A percentile compares a stretch with the other conserved stretches of the same genome.
Conservation (phyloP, 495 filamentous ascomycete genomes). For the Penicillium flavigenum region DNA sequence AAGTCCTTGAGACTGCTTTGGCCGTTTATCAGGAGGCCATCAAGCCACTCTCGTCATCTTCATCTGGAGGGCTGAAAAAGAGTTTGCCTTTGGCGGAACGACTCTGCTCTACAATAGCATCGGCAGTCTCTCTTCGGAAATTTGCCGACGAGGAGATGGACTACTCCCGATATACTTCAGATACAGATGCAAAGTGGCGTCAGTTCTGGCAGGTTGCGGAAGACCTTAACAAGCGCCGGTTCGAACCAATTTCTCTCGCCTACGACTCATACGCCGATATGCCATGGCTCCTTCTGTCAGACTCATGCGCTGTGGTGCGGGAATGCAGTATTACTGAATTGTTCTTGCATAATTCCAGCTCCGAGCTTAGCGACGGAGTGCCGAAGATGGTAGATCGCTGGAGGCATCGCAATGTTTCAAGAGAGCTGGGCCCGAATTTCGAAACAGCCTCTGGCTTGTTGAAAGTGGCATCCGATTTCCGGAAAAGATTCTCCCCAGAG, state of each 20-base stretch:
- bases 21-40: slow-evolving; percentile 66
- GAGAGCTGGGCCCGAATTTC: slow-evolving; percentile 40
- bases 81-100: slow-evolving; percentile 60
- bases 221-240: slow-evolving; percentile 82
- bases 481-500: slow-evolving; percentile 56
- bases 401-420: slow-evolving; percentile 42
- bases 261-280: slow-evolving; percentile 68
- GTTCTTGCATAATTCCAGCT: slow-evolving; percentile 48
- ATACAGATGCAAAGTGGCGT: slow-evolving; percentile 82
- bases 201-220: slow-evolving; percentile 80
- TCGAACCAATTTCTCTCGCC: slow-evolving; percentile 72
- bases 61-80: slow-evolving; percentile 35
- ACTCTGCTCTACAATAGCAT: slow-evolving; percentile 67
- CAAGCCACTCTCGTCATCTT: slow-evolving; percentile 38
- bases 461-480: slow-evolving; percentile 59
- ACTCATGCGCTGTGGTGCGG: slow-evolving; percentile 73
- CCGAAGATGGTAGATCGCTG: slow-evolving; percentile 44
- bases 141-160: slow-evolving; percentile 65
- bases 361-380: slow-evolving; percentile 33
- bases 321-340: slow-evolving; percentile 76
- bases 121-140: slow-evolving; percentile 59
- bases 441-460: slow-evolving; percentile 51
- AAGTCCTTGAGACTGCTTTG: slow-evolving; percentile 81
- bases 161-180: slow-evolving; percentile 65
- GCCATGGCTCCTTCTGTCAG: slow-evolving; percentile 79